These are phyloP conservation scores for Rhododendron henanense DNA, from an alignment of 148 eudicot species.

Conservation along the genomic window DNA sequence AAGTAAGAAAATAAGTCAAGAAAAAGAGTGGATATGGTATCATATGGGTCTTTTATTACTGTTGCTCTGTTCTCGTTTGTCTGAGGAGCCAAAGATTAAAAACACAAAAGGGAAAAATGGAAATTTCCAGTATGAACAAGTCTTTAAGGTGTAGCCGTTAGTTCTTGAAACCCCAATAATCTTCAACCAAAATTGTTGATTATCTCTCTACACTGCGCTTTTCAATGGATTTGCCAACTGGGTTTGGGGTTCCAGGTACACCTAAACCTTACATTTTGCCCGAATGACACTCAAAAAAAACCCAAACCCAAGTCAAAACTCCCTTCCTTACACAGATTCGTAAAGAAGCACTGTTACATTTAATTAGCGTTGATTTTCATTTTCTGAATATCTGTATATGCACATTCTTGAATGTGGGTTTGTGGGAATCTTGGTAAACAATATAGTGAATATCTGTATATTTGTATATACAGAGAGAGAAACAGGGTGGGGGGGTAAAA, in stretches of 20 bases:
- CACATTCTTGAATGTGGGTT: background rate
- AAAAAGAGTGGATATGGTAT: too few species aligned
- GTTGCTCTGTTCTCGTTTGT: background rate
- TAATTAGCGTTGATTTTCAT: background rate
- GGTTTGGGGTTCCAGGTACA: background rate
- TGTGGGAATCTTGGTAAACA: background rate
- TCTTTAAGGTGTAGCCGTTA: background rate
- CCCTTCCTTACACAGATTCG: background rate
- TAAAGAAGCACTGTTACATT: background rate
- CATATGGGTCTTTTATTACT: too few species aligned
- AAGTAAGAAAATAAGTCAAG: too few species aligned
- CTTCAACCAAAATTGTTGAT: background rate
- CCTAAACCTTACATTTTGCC: background rate
- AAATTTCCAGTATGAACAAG: background rate
- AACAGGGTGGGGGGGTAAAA: constrained; percentile 2
- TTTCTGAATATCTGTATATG: background rate
- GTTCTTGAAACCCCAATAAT: background rate
- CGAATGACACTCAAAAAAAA: background rate
- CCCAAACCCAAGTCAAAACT: background rate
- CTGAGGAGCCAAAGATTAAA: background rate
- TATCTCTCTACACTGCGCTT: background rate
- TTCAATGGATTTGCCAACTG: constrained; percentile 2
- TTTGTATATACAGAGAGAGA: background rate
- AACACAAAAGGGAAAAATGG: background rate
- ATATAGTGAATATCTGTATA: background rate